These are phyloP conservation scores for Leucoagaricus sp. DNA, from an alignment of 1,284 basidiomycete species.

Conservation along the genomic window DNA sequence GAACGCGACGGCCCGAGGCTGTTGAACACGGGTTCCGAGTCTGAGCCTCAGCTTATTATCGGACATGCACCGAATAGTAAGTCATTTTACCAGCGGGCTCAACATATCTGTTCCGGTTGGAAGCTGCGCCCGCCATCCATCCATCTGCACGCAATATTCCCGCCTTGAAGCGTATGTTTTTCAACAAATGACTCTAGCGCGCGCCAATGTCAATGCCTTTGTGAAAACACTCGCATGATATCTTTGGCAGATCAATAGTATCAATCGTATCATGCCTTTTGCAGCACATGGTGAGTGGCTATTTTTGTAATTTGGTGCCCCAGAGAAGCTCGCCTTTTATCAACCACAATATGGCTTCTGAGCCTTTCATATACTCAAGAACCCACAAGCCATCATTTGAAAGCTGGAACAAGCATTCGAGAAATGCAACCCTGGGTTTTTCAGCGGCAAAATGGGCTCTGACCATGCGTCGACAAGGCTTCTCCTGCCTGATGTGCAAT, in stretches of 20 bases:
- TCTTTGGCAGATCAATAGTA: background rate
- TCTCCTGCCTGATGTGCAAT: conserved; percentile 1
- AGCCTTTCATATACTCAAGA: background rate
- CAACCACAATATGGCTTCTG: background rate
- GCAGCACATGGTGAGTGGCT: conserved; percentile 12
- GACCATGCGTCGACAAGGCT: conserved; percentile 10
- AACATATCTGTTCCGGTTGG: no score
- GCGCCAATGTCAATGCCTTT: background rate
- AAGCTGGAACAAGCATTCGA: background rate
- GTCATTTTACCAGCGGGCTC: no score
- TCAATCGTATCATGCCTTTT: conserved; percentile 10
- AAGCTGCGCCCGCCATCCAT: no score
- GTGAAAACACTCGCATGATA: background rate
- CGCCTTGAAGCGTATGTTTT: background rate
- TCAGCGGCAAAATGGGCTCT: conserved; percentile 3
- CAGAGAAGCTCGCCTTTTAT: background rate
- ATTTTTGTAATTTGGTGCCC: background rate
- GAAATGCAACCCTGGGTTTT: conserved; percentile 6
- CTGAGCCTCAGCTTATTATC: no score
- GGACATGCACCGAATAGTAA: no score
- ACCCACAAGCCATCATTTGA: background rate
- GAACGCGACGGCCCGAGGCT: no score
- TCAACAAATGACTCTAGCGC: background rate
- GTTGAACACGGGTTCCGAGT: no score
- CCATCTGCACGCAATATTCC: conserved; percentile 1